Conservation (phyloP, 108 stramenopile genomes). For the Epipyxis sp. region DNA sequence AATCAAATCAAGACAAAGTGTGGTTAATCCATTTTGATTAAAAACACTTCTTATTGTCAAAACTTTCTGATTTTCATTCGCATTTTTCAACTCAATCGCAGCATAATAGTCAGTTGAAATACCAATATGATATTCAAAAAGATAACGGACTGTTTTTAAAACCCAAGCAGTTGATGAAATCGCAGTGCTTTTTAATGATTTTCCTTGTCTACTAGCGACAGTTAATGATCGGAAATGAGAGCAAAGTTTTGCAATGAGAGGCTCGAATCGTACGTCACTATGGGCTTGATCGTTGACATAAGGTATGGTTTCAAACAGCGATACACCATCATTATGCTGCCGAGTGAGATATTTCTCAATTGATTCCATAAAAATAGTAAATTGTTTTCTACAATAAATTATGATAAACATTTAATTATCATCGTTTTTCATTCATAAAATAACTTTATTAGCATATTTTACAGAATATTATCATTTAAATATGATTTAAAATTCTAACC, state of each 20-base stretch:
- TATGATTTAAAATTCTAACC: too few relatives aligned
- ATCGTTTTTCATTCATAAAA: too few relatives aligned
- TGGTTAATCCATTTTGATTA: slow-evolving; percentile 13
- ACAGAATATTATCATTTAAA: too few relatives aligned
- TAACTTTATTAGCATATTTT: too few relatives aligned
- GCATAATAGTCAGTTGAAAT: too few relatives aligned
- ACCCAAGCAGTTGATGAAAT: background rate
- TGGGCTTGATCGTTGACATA: slow-evolving; percentile 9
- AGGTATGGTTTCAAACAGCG: background rate
- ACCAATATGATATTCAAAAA: slow-evolving; percentile 17
- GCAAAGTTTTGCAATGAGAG: slow-evolving; percentile 1
- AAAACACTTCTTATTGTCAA: background rate
- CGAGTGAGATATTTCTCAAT: background rate
- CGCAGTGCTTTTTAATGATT: background rate
- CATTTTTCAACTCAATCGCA: background rate
- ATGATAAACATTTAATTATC: too few relatives aligned
- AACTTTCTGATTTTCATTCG: background rate
- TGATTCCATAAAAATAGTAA: background rate
- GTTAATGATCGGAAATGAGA: slow-evolving; percentile 15
- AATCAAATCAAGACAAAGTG: slow-evolving; percentile 28
- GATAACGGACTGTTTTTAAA: slow-evolving; percentile 1
- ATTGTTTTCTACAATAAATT: slow-evolving; percentile 7
- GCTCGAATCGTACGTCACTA: slow-evolving; percentile 25
- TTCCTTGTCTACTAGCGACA: background rate
- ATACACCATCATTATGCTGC: background rate